phyloP scores from a whole-genome alignment of 1,284 basidiomycete species.

The Coriolopsis trogii region DNA sequence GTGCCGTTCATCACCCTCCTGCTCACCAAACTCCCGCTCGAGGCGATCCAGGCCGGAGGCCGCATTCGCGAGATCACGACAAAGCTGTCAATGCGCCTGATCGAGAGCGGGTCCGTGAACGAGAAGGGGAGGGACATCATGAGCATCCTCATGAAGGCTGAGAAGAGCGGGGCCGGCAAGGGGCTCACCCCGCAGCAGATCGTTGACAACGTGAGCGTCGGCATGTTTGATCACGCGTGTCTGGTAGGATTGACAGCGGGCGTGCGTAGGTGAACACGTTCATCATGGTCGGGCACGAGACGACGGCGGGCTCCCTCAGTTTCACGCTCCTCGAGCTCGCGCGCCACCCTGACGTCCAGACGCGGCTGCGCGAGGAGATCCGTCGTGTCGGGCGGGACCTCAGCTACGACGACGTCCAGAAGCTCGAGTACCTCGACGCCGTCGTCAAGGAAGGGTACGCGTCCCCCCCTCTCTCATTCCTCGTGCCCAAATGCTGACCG shows the following conservation, averaged over 20 bases:
- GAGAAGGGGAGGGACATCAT: constrained; percentile 28
- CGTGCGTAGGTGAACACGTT: constrained; percentile 27
- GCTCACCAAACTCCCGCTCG: constrained; percentile 25
- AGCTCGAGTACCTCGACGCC: constrained; percentile 55
- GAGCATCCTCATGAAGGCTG: constrained; percentile 27
- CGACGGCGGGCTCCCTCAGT: constrained; percentile 33
- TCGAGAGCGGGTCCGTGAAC: constrained; percentile 25
- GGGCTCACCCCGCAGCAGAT: constrained; percentile 31
- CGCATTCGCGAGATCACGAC: constrained; percentile 30
- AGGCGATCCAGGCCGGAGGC: constrained; percentile 28
- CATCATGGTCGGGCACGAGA: constrained; percentile 39
- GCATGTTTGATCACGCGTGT: neutral
- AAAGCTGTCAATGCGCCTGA: constrained; percentile 24
- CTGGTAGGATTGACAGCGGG: neutral
- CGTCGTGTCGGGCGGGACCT: constrained; percentile 25
- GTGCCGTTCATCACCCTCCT: constrained; percentile 23
- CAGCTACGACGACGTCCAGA: constrained; percentile 48
- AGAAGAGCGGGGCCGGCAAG: constrained; percentile 12
- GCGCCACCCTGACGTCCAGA: constrained; percentile 48
- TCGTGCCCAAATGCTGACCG: neutral
- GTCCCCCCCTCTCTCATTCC: neutral
- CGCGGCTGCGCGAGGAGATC: constrained; percentile 56
- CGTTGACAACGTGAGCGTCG: constrained; percentile 25
- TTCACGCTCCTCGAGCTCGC: constrained; percentile 49
- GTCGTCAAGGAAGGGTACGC: constrained; percentile 38